Base-by-base conservation (phyloP, 345 rosid species). In the Aethionema arabicum region DNA sequence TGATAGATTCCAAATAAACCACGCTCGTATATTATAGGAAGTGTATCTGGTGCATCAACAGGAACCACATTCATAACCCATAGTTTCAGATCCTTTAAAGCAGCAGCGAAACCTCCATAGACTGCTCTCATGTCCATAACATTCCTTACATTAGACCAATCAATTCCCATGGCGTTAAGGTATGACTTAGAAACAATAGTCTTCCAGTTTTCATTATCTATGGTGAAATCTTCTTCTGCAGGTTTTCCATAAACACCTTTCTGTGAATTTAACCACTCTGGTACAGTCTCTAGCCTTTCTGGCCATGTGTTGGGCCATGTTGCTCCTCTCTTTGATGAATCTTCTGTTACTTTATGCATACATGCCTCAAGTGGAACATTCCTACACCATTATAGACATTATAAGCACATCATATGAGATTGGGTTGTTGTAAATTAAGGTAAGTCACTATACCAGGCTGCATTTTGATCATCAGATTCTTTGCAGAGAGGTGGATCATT, bases 101-200 rank as follows among this genome's bases (percentile, higher is more conserved):
- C 92, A 5, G 95, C 88, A 47, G 95, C 98, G 52, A 88, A 86
- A 62, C 96, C 98, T 81, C 96, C 96, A 72, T 86, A 88, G 15
- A 82, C 87, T 55, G 98, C 92, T 73, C 79, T 86, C 98, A 89
- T 92, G 76, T 88, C 98, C 91, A 92, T 85, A 66, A 83, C 83
- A 55, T 88, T 92, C 60, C 98, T 82, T 62, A 83, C 79, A 14
- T 71, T 70, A 70, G 88, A 79, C 93, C 92, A 85, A 61, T 73
- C 48, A 2, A 88, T 80, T 64, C 78, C 86, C 70, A 88, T 76
- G 45, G 69, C 90, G 8, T 72, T 75, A 66, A 80, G 52, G 65
- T 85, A 88, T 5, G 86, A 75, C 47, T 80, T 64, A 27, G 86
- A 72, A 73, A 88, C 80, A 42, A 83, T 74, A 54, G 66, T 70